Percentiles rank a stretch among this genome's conserved stretches.
These are phyloP conservation scores for Neodidymelliopsis sp. DNA, from an alignment of 2,329 filamentous ascomycete species.

Conservation along the genomic window DNA sequence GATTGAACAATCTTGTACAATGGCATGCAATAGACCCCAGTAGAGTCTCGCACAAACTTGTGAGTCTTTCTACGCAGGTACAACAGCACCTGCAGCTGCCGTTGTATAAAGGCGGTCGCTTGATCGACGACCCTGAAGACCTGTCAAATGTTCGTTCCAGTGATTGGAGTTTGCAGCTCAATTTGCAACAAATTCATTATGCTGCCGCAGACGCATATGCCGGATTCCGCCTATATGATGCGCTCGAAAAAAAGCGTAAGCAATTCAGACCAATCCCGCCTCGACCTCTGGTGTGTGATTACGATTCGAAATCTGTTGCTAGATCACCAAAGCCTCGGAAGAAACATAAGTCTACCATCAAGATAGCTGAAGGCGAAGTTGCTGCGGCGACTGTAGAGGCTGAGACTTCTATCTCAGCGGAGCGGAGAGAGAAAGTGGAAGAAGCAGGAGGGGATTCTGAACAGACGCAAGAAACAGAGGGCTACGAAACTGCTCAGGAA, in stretches of 20 bases:
- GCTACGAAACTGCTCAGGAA: slow-evolving; percentile 47
- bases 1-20: slow-evolving; percentile 78
- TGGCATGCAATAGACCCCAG: slow-evolving; percentile 62
- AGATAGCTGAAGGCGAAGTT: slow-evolving; percentile 18
- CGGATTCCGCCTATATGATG: slow-evolving; percentile 75
- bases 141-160: slow-evolving; percentile 67
- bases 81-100: slow-evolving; percentile 76
- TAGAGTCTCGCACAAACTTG: slow-evolving; percentile 61
- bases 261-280: slow-evolving; percentile 74
- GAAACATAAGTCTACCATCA: slow-evolving; percentile 13
- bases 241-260: slow-evolving; percentile 72
- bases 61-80: slow-evolving; percentile 74
- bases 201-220: slow-evolving; percentile 87
- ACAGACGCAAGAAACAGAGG: slow-evolving; percentile 28
- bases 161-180: slow-evolving; percentile 74
- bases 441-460: slow-evolving; percentile 27
- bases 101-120: slow-evolving; percentile 74
- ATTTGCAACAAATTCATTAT: slow-evolving; percentile 72
- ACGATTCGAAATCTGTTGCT: slow-evolving; percentile 53
- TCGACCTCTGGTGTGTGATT: slow-evolving; percentile 72
- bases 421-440: slow-evolving; percentile 23
- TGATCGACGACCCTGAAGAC: slow-evolving; percentile 27
- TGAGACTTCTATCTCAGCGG: slow-evolving; percentile 20
- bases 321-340: slow-evolving; percentile 19
- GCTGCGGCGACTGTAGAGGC: slow-evolving; percentile 13